Percentiles rank a stretch among this genome's conserved stretches.
These are phyloP conservation scores for Populus simonii DNA, from an alignment of 345 rosid species.

Conservation along the genomic window DNA sequence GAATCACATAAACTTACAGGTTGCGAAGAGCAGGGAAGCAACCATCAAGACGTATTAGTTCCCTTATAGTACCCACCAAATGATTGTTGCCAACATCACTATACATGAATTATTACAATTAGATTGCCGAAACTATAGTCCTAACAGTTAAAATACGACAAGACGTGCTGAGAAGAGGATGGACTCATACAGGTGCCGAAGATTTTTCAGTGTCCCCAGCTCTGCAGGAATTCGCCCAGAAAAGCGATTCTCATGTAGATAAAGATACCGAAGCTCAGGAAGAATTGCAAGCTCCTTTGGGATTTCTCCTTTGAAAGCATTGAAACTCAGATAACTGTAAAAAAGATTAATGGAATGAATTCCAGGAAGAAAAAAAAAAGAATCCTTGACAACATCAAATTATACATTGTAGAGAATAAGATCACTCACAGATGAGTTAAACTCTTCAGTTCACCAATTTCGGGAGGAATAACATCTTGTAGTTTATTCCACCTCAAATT, in stretches of 20 bases:
- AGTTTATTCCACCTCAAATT: constrained; percentile 94
- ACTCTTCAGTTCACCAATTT: constrained; percentile 84
- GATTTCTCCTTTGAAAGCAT: constrained; percentile 88
- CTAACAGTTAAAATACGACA: neutral
- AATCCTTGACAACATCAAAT: neutral
- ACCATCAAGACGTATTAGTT: constrained; percentile 84
- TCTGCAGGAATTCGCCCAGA: constrained; percentile 81
- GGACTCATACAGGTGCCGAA: constrained; percentile 26
- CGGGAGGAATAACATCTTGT: constrained; percentile 86
- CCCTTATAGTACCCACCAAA: constrained; percentile 89
- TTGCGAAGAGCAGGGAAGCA: constrained; percentile 83
- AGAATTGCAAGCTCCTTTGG: constrained; percentile 83
- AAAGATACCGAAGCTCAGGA: constrained; percentile 85
- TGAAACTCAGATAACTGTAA: constrained; percentile 85
- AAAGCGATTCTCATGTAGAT: constrained; percentile 91
- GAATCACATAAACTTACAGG: constrained; percentile 50
- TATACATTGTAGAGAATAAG: neutral
- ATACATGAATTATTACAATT: constrained; percentile 4
- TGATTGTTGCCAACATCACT: constrained; percentile 96
- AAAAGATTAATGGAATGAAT: neutral
- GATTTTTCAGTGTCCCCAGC: constrained; percentile 67
- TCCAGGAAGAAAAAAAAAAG: neutral
- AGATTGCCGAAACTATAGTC: neutral
- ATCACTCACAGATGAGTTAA: constrained; percentile 80
- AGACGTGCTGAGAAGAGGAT: neutral